Percentiles rank a stretch among this genome's conserved stretches.
phyloP scores from a whole-genome alignment of 2,329 filamentous ascomycete species.

The Botryotinia narcissicola region DNA sequence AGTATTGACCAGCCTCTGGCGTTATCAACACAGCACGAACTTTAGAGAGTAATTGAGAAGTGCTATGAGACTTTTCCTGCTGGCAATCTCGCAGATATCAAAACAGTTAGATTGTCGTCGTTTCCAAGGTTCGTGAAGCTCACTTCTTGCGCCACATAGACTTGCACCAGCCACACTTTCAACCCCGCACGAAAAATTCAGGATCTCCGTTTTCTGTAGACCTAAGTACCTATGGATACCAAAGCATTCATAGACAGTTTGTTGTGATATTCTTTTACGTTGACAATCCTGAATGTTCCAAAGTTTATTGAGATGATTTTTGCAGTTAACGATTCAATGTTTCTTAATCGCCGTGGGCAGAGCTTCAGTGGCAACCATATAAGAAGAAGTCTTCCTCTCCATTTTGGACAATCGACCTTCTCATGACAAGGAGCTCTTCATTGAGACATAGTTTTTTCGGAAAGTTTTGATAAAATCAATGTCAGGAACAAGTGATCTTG shows the following conservation, averaged over 20 bases:
- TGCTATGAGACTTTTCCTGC: neutral
- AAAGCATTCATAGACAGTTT: neutral
- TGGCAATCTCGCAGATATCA: neutral
- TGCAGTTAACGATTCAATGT: neutral
- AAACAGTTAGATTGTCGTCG: neutral
- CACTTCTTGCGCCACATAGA: neutral
- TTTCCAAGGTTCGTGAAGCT: neutral
- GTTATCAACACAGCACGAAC: rapidly evolving
- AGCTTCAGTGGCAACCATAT: neutral
- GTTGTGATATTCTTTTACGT: neutral
- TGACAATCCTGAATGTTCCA: neutral
- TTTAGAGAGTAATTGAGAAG: neutral
- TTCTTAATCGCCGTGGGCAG: neutral
- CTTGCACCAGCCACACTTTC: neutral
- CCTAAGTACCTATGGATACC: no score
- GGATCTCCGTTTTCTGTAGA: neutral
- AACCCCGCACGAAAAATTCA: neutral
- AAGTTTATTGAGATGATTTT: neutral
- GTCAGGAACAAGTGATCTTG: neutral
- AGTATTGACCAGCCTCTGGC: neutral
- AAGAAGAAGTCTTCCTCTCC: neutral
- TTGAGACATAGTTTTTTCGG: neutral
- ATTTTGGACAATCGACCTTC: neutral
- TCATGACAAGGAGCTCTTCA: neutral
- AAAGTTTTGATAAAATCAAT: neutral